Evolutionary conservation across 2,329 filamentous ascomycete species (phyloP).

Genomic region (Rutstroemia sp.): DNA sequence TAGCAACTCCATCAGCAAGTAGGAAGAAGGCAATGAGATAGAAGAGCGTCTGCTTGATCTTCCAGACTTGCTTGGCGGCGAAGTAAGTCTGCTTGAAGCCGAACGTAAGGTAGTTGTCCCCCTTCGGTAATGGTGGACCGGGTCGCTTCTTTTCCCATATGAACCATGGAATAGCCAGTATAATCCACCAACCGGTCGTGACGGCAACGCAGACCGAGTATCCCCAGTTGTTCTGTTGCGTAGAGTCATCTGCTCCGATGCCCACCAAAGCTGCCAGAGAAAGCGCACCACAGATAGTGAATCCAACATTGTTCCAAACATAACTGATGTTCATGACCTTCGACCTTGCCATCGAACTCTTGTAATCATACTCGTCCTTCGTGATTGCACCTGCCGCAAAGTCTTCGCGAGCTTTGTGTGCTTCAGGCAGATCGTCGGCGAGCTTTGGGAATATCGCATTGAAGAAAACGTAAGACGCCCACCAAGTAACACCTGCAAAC

Average conservation of each 20-base stretch:
- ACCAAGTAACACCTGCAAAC: slow-evolving; percentile 24
- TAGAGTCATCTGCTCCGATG: slow-evolving; percentile 21
- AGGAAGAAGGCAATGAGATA: slow-evolving; percentile 28
- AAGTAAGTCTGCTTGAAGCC: slow-evolving; percentile 28
- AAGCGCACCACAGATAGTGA: slow-evolving; percentile 23
- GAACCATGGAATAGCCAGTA: slow-evolving; percentile 29
- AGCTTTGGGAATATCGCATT: slow-evolving; percentile 29
- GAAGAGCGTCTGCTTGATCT: slow-evolving; percentile 26
- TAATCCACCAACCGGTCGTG: slow-evolving; percentile 27
- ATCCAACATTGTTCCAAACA: slow-evolving; percentile 27
- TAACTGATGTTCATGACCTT: slow-evolving; percentile 29
- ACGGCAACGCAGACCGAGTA: slow-evolving; percentile 27
- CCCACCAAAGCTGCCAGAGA: slow-evolving; percentile 24
- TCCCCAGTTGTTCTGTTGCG: slow-evolving; percentile 25
- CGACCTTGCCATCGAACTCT: slow-evolving; percentile 24
- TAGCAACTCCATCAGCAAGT: slow-evolving; percentile 26
- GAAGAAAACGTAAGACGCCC: slow-evolving; percentile 30
- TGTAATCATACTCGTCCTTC: slow-evolving; percentile 23
- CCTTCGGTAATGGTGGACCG: slow-evolving; percentile 23
- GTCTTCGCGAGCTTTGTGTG: slow-evolving; percentile 19
- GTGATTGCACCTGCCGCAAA: slow-evolving; percentile 18
- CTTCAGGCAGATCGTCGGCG: slow-evolving; percentile 26
- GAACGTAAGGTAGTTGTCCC: slow-evolving; percentile 26
- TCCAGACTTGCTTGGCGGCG: slow-evolving; percentile 23
- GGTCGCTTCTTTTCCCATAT: slow-evolving; percentile 28